These are phyloP conservation scores for Hygrophorus pudorinus DNA, from an alignment of 768 basidiomycete species.

Conservation along the genomic window DNA sequence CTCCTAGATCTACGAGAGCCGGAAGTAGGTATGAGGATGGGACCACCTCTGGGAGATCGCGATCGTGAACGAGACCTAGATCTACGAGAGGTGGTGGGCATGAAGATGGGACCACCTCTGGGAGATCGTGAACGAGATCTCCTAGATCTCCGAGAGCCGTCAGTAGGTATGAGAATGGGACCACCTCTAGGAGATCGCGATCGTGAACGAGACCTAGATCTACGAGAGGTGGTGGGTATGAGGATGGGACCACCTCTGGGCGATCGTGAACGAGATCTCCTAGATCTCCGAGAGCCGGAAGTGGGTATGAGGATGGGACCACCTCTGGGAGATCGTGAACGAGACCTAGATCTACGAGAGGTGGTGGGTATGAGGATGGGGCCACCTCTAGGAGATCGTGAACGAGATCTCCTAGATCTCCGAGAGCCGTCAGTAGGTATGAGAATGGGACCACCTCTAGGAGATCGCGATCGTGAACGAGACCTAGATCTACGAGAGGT, in stretches of 20 bases:
- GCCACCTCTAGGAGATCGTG: background rate
- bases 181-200: background rate
- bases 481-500: background rate
- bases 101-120: background rate
- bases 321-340: slow-evolving; percentile 14
- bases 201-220: background rate
- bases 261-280: slow-evolving; percentile 6
- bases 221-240: slow-evolving; percentile 7
- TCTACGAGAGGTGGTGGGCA: background rate
- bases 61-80: slow-evolving; percentile 4
- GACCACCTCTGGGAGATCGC: slow-evolving; percentile 1
- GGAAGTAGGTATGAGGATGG: background rate
- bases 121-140: background rate
- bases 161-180: background rate
- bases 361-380: slow-evolving; percentile 8
- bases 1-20: background rate
- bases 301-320: slow-evolving; percentile 7
- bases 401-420: background rate
- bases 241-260: slow-evolving; percentile 2
- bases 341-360: slow-evolving; percentile 12
- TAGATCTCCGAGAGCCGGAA: background rate
- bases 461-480: slow-evolving; percentile 3
- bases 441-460: too few species aligned
- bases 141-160: background rate
- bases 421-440: background rate